Conservation (phyloP, 352 stramenopile genomes). For the Globisporangium recalcitrans region DNA sequence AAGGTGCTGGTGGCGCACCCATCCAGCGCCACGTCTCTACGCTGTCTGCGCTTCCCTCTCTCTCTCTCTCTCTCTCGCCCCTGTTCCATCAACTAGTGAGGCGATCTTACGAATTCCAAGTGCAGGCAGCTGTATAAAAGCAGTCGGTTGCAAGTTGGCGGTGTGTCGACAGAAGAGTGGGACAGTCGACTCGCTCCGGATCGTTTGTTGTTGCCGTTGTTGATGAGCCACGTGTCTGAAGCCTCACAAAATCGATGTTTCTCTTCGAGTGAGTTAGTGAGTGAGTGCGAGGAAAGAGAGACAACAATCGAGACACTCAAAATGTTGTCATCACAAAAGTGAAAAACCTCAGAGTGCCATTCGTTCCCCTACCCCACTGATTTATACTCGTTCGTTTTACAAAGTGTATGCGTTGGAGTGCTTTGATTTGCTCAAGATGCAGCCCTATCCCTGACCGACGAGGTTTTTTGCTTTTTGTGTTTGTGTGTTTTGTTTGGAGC, state of each 20-base stretch:
- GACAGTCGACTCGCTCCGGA: conserved; percentile 3
- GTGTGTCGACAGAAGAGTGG: background rate
- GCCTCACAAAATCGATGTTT: background rate
- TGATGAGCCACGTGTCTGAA: conserved; percentile 4
- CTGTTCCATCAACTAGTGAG: background rate
- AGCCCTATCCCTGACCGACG: background rate
- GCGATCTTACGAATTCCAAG: background rate
- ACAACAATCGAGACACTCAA: conserved; percentile 2
- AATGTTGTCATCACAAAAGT: background rate
- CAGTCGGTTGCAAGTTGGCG: background rate
- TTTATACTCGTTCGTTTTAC: conserved; percentile 3
- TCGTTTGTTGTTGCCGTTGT: conserved; percentile 7
- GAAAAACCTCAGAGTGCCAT: background rate
- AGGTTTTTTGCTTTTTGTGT: conserved; percentile 7
- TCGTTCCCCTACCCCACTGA: background rate
- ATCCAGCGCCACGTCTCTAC: conserved; percentile 14
- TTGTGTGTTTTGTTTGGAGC: background rate
- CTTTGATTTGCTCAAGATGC: conserved; percentile 23
- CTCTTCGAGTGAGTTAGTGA: background rate
- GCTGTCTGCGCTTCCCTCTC: background rate
- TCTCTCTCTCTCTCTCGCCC: background rate
- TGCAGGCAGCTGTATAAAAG: background rate
- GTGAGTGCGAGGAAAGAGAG: no score
- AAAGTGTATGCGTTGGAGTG: conserved; percentile 19
- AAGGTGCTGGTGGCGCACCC: conserved; percentile 4